phyloP scores from a whole-genome alignment of 768 basidiomycete species.

The Suillus brevipes region DNA sequence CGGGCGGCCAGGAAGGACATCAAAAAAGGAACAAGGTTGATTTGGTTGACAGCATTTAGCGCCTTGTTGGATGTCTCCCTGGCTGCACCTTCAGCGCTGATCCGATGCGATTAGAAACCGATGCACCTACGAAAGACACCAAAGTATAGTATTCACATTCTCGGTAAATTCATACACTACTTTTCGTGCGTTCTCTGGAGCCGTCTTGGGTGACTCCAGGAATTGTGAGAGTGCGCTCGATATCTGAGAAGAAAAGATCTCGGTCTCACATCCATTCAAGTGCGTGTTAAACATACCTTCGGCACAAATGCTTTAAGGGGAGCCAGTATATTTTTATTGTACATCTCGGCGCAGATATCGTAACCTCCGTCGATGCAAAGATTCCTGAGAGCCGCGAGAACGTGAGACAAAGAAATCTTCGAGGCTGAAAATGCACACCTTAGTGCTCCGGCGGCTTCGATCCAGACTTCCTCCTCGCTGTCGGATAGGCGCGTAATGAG shows the following conservation, averaged over 20 bases:
- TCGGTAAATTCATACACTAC: slow-evolving; percentile 87
- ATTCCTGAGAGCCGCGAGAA: slow-evolving; percentile 55
- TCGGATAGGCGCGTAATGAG: slow-evolving; percentile 88
- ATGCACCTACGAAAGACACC: slow-evolving; percentile 90
- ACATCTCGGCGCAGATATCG: slow-evolving; percentile 96
- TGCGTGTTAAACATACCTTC: slow-evolving; percentile 49
- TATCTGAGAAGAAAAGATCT: slow-evolving; percentile 48
- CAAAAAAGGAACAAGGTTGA: slow-evolving; percentile 77
- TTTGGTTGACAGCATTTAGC: slow-evolving; percentile 79
- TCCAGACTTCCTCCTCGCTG: slow-evolving; percentile 84
- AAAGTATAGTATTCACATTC: slow-evolving; percentile 88
- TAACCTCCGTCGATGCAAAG: slow-evolving; percentile 93
- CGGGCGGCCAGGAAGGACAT: slow-evolving; percentile 84
- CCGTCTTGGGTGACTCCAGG: slow-evolving; percentile 56
- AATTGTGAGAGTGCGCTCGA: slow-evolving; percentile 70
- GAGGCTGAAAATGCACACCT: slow-evolving; percentile 46
- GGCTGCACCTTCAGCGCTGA: slow-evolving; percentile 22
- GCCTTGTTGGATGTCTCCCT: slow-evolving; percentile 95
- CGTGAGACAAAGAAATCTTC: slow-evolving; percentile 11
- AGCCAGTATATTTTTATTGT: slow-evolving; percentile 88
- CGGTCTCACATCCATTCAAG: neutral
- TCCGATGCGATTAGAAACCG: slow-evolving; percentile 11
- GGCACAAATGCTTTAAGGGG: slow-evolving; percentile 76
- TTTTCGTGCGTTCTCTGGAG: slow-evolving; percentile 69
- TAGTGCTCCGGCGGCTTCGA: slow-evolving; percentile 86